Base-by-base conservation (phyloP, 75 land plant species). In the Ceratopteris richardii region DNA sequence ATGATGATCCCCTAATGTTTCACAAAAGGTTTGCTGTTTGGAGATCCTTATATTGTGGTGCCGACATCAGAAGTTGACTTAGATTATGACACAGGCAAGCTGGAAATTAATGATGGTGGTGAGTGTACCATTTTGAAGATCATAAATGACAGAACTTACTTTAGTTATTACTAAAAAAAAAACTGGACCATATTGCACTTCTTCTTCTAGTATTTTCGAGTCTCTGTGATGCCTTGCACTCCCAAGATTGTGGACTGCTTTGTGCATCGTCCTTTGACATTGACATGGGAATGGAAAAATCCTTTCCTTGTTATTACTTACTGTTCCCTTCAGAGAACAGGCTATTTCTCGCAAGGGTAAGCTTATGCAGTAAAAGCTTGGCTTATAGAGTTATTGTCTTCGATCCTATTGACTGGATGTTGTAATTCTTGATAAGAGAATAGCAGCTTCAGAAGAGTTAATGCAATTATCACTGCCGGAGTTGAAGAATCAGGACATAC, bases 401-500 rank as follows among this genome's bases (percentile, higher is more conserved):
- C n/a, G n/a, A n/a, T n/a, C n/a, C n/a, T n/a, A n/a, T n/a, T n/a
- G n/a, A n/a, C n/a, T n/a, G n/a, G n/a, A n/a, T n/a, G n/a, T n/a
- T n/a, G n/a, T n/a, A n/a, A n/a, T n/a, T n/a, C n/a, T n/a, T n/a
- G n/a, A n/a, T n/a, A n/a, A 87, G 84, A 74, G 77, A 52, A 73
- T 87, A 47, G 92, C 92, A 40, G 79, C 68, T 26, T 66, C 77
- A 25, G 92, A 87, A 65, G 92, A 87, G 51, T 23, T 76, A 33
- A 66, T 76, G 56, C 70, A 72, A 12, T 18, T 73, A 10, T 78
- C 82, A 53, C 24, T 56, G 10, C 65, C 23, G 26, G 68, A 31
- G 58, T 37, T 28, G 6, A 44, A 31, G 25, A 39, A 51, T 25
- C 22, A 51, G 44, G 28, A 1, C 24, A 61, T 78, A 28, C 47